A percentile compares a stretch with the other conserved stretches of the same genome.
Conservation (phyloP, 1,284 basidiomycete species). For the Cutaneotrichosporon sp. region DNA sequence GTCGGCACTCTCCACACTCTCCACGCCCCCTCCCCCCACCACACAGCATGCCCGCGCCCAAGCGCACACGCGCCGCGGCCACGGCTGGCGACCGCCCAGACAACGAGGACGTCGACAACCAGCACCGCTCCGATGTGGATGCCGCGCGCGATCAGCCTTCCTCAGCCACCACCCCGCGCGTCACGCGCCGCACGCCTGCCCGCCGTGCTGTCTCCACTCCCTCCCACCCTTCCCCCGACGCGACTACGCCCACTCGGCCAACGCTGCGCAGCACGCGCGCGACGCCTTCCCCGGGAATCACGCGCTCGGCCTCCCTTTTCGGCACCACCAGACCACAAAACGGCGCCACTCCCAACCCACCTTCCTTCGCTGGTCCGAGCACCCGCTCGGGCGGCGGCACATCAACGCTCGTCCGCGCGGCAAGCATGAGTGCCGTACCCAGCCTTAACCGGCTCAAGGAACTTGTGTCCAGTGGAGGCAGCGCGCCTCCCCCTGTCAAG, state of each 20-base stretch:
- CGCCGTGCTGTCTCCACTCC: slow-evolving; percentile 14
- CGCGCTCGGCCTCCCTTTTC: slow-evolving; percentile 9
- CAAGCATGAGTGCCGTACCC: slow-evolving; percentile 32
- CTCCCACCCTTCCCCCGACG: not conserved
- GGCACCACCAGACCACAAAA: not conserved
- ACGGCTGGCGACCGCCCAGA: slow-evolving; percentile 9
- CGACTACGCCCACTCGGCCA: slow-evolving; percentile 5
- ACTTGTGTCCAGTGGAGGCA: slow-evolving; percentile 9
- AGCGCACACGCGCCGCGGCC: slow-evolving; percentile 26
- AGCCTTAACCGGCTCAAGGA: slow-evolving; percentile 29
- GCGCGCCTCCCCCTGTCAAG: slow-evolving; percentile 19
- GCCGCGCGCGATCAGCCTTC: not conserved
- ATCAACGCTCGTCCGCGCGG: slow-evolving; percentile 15
- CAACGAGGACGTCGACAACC: slow-evolving; percentile 13
- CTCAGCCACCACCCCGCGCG: not conserved
- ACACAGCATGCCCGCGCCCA: slow-evolving; percentile 22
- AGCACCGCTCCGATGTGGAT: slow-evolving; percentile 2
- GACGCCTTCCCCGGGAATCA: not conserved
- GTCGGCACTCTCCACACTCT: not conserved
- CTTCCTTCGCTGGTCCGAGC: slow-evolving; percentile 8
- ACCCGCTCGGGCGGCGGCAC: slow-evolving; percentile 4
- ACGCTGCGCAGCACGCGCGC: slow-evolving; percentile 4
- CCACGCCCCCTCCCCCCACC: not conserved
- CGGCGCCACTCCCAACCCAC: not conserved
- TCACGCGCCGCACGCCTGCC: not conserved